A percentile compares a stretch with the other conserved stretches of the same genome.
These are phyloP conservation scores for Aspergillus affinis DNA, from an alignment of 495 filamentous ascomycete genomes.

Conservation along the genomic window DNA sequence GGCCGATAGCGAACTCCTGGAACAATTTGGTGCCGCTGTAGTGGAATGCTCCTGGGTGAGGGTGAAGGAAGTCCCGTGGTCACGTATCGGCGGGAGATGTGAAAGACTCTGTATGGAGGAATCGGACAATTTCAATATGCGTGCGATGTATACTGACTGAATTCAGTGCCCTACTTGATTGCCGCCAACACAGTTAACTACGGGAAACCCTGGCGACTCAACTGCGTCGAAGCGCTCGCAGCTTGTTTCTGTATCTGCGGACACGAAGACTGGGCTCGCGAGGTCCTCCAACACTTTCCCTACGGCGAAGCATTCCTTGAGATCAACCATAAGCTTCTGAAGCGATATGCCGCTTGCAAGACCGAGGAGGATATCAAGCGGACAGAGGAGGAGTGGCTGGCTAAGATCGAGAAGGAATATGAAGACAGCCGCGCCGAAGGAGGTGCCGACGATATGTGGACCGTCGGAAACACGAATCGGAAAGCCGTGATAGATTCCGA, in stretches of 20 bases:
- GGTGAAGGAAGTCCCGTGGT: slow-evolving; percentile 86
- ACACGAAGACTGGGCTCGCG: slow-evolving; percentile 83
- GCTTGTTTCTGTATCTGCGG: slow-evolving; percentile 92
- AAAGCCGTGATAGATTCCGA: slow-evolving; percentile 47
- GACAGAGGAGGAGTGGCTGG: slow-evolving; percentile 82
- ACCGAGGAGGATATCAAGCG: slow-evolving; percentile 86
- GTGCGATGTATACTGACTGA: background rate
- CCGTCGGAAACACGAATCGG: slow-evolving; percentile 81
- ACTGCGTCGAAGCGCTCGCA: slow-evolving; percentile 93
- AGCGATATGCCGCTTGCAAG: slow-evolving; percentile 78
- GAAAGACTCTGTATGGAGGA: slow-evolving; percentile 66
- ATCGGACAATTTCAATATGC: background rate
- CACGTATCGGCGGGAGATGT: slow-evolving; percentile 89
- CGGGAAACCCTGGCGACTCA: slow-evolving; percentile 88
- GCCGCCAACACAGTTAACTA: slow-evolving; percentile 98
- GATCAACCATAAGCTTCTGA: slow-evolving; percentile 81
- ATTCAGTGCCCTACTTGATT: slow-evolving; percentile 81
- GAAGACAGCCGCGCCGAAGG: slow-evolving; percentile 67
- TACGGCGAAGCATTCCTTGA: slow-evolving; percentile 86
- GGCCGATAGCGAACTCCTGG: slow-evolving; percentile 75
- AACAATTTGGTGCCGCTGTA: slow-evolving; percentile 88
- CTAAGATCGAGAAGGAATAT: slow-evolving; percentile 87
- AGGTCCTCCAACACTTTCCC: slow-evolving; percentile 77
- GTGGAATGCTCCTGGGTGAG: slow-evolving; percentile 98
- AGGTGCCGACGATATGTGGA: slow-evolving; percentile 70